Conservation (phyloP, 2,329 filamentous ascomycete genomes). For the Lojkania enalia region DNA sequence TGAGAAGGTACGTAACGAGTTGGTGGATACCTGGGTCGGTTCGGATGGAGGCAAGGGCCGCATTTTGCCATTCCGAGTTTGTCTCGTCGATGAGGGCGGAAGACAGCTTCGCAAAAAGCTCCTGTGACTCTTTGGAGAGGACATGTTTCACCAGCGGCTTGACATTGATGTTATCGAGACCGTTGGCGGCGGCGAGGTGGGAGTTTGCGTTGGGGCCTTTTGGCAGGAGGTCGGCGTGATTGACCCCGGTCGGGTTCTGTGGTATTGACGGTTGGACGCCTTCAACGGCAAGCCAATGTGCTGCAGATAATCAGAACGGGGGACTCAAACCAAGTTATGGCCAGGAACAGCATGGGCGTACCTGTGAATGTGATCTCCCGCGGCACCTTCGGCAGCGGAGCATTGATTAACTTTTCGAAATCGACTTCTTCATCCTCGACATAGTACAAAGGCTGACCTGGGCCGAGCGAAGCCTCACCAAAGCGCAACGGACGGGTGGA, state of each 20-base stretch:
- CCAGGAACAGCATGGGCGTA: slow-evolving; percentile 47
- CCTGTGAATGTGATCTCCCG: slow-evolving; percentile 90
- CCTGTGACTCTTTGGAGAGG: slow-evolving; percentile 89
- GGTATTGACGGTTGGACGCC: slow-evolving; percentile 96
- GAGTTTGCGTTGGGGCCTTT: slow-evolving; percentile 90
- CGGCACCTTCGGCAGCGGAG: slow-evolving; percentile 90
- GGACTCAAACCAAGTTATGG: background rate
- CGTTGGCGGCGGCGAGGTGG: slow-evolving; percentile 78
- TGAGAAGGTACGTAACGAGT: slow-evolving; percentile 92
- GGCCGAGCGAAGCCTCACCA: slow-evolving; percentile 90
- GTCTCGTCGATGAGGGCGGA: slow-evolving; percentile 84
- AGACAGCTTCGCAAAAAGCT: slow-evolving; percentile 97
- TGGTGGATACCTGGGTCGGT: slow-evolving; percentile 94
- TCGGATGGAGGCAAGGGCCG: slow-evolving; percentile 81
- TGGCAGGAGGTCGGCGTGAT: slow-evolving; percentile 82
- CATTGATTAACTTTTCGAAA: slow-evolving; percentile 98
- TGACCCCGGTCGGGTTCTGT: slow-evolving; percentile 88
- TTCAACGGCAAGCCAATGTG: slow-evolving; percentile 97
- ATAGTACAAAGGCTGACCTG: slow-evolving; percentile 93
- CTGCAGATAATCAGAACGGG: slow-evolving; percentile 49
- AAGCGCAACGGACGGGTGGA: slow-evolving; percentile 86
- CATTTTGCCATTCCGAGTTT: slow-evolving; percentile 82
- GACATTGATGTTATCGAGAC: slow-evolving; percentile 79
- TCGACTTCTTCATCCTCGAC: slow-evolving; percentile 98
- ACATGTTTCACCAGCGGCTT: slow-evolving; percentile 95